A percentile compares a stretch with the other conserved stretches of the same genome.
These are phyloP conservation scores for Triticum dicoccoides DNA, from an alignment of 176 grass and related monocot species.

Conservation along the genomic window DNA sequence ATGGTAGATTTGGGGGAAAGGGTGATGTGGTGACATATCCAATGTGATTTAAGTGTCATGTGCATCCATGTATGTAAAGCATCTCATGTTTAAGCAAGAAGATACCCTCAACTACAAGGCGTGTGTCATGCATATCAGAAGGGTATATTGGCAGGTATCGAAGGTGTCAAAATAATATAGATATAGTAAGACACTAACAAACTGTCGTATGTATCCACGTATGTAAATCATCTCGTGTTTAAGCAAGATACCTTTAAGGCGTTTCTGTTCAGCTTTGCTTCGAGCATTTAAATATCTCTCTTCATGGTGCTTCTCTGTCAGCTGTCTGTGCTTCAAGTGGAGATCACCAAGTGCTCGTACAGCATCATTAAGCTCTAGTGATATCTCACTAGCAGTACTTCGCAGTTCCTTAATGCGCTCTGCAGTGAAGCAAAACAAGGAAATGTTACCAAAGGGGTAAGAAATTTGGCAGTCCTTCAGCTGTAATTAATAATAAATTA, in stretches of 20 bases:
- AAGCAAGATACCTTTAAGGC: constrained; percentile 64
- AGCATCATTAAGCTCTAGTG: constrained; percentile 50
- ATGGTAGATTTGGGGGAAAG: not conserved
- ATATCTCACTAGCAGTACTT: constrained; percentile 30
- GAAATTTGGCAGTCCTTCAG: not conserved
- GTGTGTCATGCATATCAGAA: not conserved
- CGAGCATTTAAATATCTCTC: constrained; percentile 46
- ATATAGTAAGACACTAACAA: not conserved
- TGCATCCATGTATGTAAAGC: not conserved
- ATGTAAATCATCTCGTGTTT: constrained; percentile 1
- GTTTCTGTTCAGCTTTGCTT: constrained; percentile 70
- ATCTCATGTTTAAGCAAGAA: not conserved
- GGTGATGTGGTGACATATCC: not conserved
- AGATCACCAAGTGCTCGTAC: constrained; percentile 52
- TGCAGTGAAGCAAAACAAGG: constrained; percentile 40
- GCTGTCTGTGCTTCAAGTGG: constrained; percentile 70
- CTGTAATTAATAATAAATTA: constrained; percentile 16
- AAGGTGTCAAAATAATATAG: not conserved
- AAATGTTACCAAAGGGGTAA: not conserved
- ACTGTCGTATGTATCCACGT: not conserved
- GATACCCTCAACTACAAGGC: not conserved
- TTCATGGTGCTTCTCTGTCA: constrained; percentile 50
- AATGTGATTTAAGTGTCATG: not conserved
- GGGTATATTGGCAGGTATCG: not conserved
- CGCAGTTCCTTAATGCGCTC: constrained; percentile 38